Evolutionary conservation across 148 eudicot genomes (phyloP).

Genomic region (Spergularia marina): DNA sequence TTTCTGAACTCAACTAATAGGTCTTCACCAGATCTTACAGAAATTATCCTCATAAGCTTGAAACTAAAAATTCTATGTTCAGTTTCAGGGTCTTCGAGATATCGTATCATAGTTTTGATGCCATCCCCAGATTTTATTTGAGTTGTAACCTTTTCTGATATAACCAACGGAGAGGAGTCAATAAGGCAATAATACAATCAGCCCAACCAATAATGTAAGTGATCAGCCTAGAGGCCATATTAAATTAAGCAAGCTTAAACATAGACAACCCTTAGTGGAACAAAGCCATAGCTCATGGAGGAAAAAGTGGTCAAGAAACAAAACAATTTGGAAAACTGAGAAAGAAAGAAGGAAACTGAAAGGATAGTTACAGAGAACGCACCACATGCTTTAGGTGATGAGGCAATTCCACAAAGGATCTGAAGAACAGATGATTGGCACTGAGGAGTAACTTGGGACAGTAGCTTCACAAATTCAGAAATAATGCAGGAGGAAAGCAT

Average conservation of each 20-base stretch:
- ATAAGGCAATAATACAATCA: background rate
- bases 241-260: background rate
- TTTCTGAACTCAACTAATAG: slow-evolving; percentile 36
- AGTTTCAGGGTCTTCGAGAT: slow-evolving; percentile 44
- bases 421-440: slow-evolving; percentile 51
- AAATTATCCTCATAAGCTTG: slow-evolving; percentile 49
- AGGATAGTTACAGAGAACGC: slow-evolving; percentile 14
- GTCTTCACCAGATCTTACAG: slow-evolving; percentile 42
- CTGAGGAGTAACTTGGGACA: slow-evolving; percentile 42
- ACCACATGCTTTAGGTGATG: slow-evolving; percentile 71
- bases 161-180: background rate
- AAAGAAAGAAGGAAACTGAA: too few relatives aligned
- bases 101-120: slow-evolving; percentile 39
- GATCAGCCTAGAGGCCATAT: background rate
- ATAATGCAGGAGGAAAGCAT: slow-evolving; percentile 48
- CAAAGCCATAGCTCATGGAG: background rate
- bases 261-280: background rate
- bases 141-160: slow-evolving; percentile 49
- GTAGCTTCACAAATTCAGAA: slow-evolving; percentile 35
- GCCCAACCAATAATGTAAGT: too few relatives aligned
- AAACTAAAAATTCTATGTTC: slow-evolving; percentile 41
- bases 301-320: background rate
- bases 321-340: background rate
- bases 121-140: slow-evolving; percentile 52
- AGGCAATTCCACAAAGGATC: slow-evolving; percentile 57